Base-by-base conservation (phyloP, 495 filamentous ascomycete genomes). In the Tuber brumale region DNA sequence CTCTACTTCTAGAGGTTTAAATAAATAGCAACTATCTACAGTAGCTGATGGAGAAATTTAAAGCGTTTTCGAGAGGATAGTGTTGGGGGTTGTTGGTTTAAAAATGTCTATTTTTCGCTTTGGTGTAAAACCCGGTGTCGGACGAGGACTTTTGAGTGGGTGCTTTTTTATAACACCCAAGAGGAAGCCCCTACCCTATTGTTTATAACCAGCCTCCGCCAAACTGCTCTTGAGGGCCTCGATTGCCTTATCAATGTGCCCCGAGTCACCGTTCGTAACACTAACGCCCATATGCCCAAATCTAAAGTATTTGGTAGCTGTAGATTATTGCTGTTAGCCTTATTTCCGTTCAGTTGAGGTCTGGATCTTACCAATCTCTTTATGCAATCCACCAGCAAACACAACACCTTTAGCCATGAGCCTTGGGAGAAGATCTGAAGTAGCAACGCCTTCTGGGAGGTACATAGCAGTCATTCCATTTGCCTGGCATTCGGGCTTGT, bases 401-500 rank as follows among this genome's bases (percentile, higher is more conserved):
- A 99, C 89, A 10, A 98, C 94, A 21, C 94, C 94, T 83, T 91
- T 95, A 85, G 94, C 94, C 75, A 94, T 83, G 74, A 99, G 86
- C 77, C 90, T 94, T 7, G 95, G 95, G 70, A 99, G 86, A 19
- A 99, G 85, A 73, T 97, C 92, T 7, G 93, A 87, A 19, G 91
- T 89, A 76, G 90, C 88, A 43, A 99, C 87, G 44, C 87, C 91
- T 74, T 97, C 92, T 3, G 95, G 95, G 71, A 99, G 88, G 84
- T 95, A 97, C 76, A 98, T 94, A 71, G 95, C 94, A 19, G 95
- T 97, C 95, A 99, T 99, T 82, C 92, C 93, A 82, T 96, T 95
- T 42, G 95, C 94, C 87, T 97, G 95, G 83, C 94, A 91, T 76
- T 93, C 94, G 0, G 92, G 91, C 81, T 92, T 92, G 46, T 89